Evolutionary conservation across 345 rosid species (phyloP).

Genomic region (Citrus trifoliata): DNA sequence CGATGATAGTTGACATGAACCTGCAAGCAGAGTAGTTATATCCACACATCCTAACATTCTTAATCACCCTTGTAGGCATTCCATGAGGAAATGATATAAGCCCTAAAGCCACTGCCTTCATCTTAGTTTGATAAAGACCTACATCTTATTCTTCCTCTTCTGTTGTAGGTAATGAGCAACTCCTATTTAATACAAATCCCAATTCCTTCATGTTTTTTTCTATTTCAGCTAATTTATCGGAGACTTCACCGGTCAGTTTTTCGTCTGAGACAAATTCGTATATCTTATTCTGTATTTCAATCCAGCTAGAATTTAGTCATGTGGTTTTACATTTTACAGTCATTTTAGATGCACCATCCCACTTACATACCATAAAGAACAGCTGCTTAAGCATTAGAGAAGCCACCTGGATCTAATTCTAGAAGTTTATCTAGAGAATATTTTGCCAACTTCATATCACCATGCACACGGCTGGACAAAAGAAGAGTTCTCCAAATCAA

Average conservation of each 20-base stretch:
- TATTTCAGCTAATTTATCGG: constrained; percentile 14
- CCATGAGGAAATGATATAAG: constrained; percentile 13
- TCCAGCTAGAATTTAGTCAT: constrained; percentile 9
- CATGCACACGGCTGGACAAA: constrained; percentile 11
- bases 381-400: constrained; percentile 17
- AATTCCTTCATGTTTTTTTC: constrained; percentile 17
- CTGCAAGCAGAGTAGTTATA: constrained; percentile 20
- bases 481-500: constrained; percentile 23
- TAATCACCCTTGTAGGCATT: constrained; percentile 18
- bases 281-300: constrained; percentile 19
- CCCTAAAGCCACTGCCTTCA: constrained; percentile 24
- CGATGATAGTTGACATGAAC: constrained; percentile 26
- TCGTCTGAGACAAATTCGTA: constrained; percentile 18
- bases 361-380: constrained; percentile 12
- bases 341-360: constrained; percentile 13
- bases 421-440: constrained; percentile 23
- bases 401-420: constrained; percentile 22
- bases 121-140: constrained; percentile 20
- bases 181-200: constrained; percentile 15
- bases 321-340: background rate
- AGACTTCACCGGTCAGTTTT: background rate
- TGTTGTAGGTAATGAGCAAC: constrained; percentile 7
- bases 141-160: constrained; percentile 23
- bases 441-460: constrained; percentile 19
- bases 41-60: constrained; percentile 24